Conservation (phyloP, 1,284 basidiomycete genomes). For the Boletus sp. region DNA sequence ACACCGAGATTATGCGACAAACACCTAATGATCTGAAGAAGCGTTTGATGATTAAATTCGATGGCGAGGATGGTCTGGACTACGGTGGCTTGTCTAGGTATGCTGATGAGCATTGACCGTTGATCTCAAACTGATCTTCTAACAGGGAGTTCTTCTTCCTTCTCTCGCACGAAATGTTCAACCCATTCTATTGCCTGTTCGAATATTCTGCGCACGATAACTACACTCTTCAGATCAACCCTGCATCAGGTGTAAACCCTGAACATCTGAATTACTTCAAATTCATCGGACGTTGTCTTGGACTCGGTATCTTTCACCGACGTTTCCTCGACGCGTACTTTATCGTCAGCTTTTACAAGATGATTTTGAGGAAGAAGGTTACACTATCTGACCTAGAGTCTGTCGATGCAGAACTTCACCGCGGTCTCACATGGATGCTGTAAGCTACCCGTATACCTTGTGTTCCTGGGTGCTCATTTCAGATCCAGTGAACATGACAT, state of each 20-base stretch:
- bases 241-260: constrained; percentile 91
- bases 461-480: constrained; percentile 14
- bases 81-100: constrained; percentile 90
- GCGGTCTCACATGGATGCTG: constrained; percentile 94
- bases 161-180: constrained; percentile 93
- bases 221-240: constrained; percentile 94
- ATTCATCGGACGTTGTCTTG: constrained; percentile 90
- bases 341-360: constrained; percentile 96
- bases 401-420: constrained; percentile 83
- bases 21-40: constrained; percentile 93
- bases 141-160: constrained; percentile 80
- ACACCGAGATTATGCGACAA: constrained; percentile 95
- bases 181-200: constrained; percentile 94
- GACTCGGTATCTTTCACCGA: constrained; percentile 92
- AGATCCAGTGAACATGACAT: constrained; percentile 75
- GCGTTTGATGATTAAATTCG: constrained; percentile 95
- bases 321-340: constrained; percentile 96
- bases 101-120: constrained; percentile 20
- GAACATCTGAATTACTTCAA: constrained; percentile 98
- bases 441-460: constrained; percentile 31
- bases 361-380: constrained; percentile 92
- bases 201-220: constrained; percentile 97
- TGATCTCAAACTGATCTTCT: constrained; percentile 14
- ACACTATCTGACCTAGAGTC: constrained; percentile 80
- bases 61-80: constrained; percentile 93